Conservation (phyloP, 345 rosid species). For the Populus nigra region DNA sequence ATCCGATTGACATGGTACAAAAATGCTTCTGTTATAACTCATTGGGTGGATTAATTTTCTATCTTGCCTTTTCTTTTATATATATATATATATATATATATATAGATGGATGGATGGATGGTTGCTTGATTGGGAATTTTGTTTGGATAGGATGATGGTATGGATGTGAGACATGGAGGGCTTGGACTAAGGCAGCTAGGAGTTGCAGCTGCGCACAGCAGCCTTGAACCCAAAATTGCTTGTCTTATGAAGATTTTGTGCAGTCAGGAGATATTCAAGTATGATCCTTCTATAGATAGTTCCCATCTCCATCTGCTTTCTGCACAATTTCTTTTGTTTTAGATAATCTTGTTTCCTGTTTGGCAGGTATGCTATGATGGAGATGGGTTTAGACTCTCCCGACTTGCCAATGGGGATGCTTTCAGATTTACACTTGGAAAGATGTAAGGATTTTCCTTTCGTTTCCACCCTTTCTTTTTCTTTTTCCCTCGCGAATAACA, state of each 20-base stretch:
- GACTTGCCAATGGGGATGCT: slow-evolving; percentile 73
- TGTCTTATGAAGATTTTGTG: slow-evolving; percentile 61
- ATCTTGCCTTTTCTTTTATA: not conserved
- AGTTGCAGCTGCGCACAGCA: slow-evolving; percentile 55
- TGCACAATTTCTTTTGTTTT: no score
- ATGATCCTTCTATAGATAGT: not conserved
- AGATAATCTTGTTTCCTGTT: not conserved
- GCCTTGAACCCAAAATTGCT: slow-evolving; percentile 64
- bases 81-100: no score
- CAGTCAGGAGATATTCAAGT: slow-evolving; percentile 75
- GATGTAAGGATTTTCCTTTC: slow-evolving; percentile 37
- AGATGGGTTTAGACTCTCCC: slow-evolving; percentile 66
- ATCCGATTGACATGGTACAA: slow-evolving; percentile 74
- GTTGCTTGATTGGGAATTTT: not conserved
- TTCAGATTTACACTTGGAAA: slow-evolving; percentile 51
- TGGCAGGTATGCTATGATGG: slow-evolving; percentile 67
- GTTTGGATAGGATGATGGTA: slow-evolving; percentile 56
- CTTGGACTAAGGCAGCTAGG: slow-evolving; percentile 69
- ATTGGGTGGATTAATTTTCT: no score
- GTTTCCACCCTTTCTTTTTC: not conserved
- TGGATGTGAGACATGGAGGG: slow-evolving; percentile 74
- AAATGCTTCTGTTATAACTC: not conserved
- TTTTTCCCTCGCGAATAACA: not conserved
- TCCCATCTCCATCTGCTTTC: not conserved
- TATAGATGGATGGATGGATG: not conserved